Evolutionary conservation across 139 green algal species (phyloP).

Genomic region (Desmodesmus armatus): DNA sequence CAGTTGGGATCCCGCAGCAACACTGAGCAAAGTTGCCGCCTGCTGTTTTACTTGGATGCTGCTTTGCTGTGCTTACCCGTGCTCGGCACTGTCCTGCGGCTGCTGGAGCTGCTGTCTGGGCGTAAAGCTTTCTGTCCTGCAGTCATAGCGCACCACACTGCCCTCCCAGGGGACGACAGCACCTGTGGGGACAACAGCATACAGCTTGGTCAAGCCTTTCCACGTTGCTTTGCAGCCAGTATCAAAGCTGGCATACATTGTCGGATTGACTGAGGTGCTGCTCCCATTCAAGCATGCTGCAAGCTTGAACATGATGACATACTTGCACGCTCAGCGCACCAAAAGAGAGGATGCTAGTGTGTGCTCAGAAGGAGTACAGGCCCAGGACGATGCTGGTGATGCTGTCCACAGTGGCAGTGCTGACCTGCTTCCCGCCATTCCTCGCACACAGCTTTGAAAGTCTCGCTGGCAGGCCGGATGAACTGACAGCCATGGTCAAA

Average conservation of each 20-base stretch:
- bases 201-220: too few species aligned
- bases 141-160: conserved; percentile 5
- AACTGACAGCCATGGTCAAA: conserved; percentile 50
- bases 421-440: conserved; percentile 32
- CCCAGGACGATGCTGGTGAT: too few species aligned
- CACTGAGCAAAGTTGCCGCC: background rate
- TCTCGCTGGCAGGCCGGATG: conserved; percentile 2
- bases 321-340: background rate
- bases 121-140: background rate
- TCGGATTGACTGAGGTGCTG: too few species aligned
- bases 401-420: too few species aligned
- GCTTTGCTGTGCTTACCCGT: background rate
- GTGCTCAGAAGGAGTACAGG: too few species aligned
- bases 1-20: too few species aligned
- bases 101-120: conserved; percentile 39
- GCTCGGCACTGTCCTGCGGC: background rate
- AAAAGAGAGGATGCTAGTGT: too few species aligned
- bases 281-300: too few species aligned
- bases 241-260: too few species aligned
- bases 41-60: background rate
- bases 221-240: too few species aligned
- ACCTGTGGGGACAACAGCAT: too few species aligned
- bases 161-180: conserved; percentile 25
- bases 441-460: conserved; percentile 21
- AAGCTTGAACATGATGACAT: background rate